A percentile compares a stretch with the other conserved stretches of the same genome.
These are phyloP conservation scores for Moesziomyces sp. DNA, from an alignment of 1,284 basidiomycete species.

Conservation along the genomic window DNA sequence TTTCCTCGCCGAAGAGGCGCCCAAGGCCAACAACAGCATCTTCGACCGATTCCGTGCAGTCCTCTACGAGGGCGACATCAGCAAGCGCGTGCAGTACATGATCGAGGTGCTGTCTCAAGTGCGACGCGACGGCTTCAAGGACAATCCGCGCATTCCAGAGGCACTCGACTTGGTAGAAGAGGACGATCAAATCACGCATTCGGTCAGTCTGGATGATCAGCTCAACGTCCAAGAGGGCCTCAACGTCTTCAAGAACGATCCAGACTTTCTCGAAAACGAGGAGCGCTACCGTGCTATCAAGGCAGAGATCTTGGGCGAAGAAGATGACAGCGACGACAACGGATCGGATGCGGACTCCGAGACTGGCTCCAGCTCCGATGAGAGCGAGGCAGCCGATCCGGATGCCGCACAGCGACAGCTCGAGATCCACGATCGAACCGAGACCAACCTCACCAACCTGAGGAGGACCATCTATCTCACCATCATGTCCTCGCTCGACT, in stretches of 20 bases:
- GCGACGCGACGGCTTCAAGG: constrained; percentile 97
- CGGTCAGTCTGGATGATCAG: constrained; percentile 90
- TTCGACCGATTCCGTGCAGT: constrained; percentile 97
- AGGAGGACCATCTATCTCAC: constrained; percentile 94
- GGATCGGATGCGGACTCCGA: constrained; percentile 43
- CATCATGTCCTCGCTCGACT: constrained; percentile 81
- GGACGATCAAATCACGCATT: constrained; percentile 90
- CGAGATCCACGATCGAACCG: constrained; percentile 93
- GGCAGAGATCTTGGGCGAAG: constrained; percentile 84
- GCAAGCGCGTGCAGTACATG: constrained; percentile 98
- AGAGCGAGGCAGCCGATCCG: constrained; percentile 74
- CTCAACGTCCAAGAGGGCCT: constrained; percentile 91
- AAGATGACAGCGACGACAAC: constrained; percentile 45
- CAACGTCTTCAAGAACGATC: constrained; percentile 95
- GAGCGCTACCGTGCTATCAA: constrained; percentile 93
- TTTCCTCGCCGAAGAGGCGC: constrained; percentile 90
- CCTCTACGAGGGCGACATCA: constrained; percentile 92
- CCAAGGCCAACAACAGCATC: constrained; percentile 90
- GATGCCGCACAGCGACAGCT: constrained; percentile 67
- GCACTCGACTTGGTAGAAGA: constrained; percentile 96
- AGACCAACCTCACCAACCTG: constrained; percentile 94
- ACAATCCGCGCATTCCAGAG: constrained; percentile 92
- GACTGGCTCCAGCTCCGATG: constrained; percentile 67
- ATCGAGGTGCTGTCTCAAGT: constrained; percentile 84
- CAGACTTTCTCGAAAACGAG: constrained; percentile 89